A percentile compares a stretch with the other conserved stretches of the same genome.
Evolutionary conservation across 148 eudicot genomes (phyloP).

Genomic region (Rhododendron griersonianum): DNA sequence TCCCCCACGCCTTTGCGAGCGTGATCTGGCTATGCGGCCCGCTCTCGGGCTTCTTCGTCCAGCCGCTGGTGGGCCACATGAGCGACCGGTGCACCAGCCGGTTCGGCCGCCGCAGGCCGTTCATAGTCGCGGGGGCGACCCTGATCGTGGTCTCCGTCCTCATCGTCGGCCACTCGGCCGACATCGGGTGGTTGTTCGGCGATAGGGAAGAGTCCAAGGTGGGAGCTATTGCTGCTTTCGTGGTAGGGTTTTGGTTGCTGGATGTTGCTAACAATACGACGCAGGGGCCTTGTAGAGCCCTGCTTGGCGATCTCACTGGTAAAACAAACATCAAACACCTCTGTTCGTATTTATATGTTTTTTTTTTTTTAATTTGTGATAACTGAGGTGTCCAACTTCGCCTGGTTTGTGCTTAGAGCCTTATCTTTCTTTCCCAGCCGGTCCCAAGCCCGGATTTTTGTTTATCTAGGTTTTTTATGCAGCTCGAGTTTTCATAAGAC

Average conservation of each 20-base stretch:
- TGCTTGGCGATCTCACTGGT: conserved; percentile 36
- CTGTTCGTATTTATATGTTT: too few relatives aligned
- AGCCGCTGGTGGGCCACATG: conserved; percentile 76
- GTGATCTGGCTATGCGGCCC: conserved; percentile 96
- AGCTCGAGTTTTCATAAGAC: neutral
- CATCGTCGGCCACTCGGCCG: conserved; percentile 70
- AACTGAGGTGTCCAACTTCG: too few relatives aligned
- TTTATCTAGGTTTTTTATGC: neutral
- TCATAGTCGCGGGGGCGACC: conserved; percentile 50
- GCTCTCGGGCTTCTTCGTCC: conserved; percentile 80
- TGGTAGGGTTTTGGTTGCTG: conserved; percentile 27
- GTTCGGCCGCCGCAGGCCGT: conserved; percentile 79
- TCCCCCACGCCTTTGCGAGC: conserved; percentile 90
- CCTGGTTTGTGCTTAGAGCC: too few relatives aligned
- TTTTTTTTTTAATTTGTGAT: too few relatives aligned
- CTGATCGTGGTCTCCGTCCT: conserved; percentile 50
- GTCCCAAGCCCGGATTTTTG: neutral
- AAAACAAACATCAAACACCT: neutral
- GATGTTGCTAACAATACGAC: conserved; percentile 29
- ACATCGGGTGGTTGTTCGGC: conserved; percentile 56
- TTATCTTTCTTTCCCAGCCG: too few relatives aligned
- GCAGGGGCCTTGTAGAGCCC: conserved; percentile 31
- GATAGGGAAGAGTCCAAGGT: conserved; percentile 6
- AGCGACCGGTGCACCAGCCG: conserved; percentile 67
- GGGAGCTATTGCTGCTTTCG: conserved; percentile 16